Conservation (phyloP, 208 protist genomes). For the Leishmania martiniquensis region DNA sequence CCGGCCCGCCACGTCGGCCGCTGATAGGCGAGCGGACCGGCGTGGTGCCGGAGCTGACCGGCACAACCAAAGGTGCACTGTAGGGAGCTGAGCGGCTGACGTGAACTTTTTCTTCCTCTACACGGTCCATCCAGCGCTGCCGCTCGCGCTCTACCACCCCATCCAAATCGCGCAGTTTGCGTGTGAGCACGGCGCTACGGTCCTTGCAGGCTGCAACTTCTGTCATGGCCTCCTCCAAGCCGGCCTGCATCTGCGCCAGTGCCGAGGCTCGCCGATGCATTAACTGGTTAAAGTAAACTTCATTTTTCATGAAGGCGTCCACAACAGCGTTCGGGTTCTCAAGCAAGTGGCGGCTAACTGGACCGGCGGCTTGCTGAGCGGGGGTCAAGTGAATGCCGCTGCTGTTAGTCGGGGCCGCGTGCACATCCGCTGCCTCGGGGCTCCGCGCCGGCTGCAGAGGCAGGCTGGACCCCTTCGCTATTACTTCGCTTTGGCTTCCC, state of each 20-base stretch:
- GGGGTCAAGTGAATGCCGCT: constrained; percentile 11
- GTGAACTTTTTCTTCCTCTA: constrained; percentile 71
- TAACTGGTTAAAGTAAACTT: constrained; percentile 85
- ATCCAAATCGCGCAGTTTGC: constrained; percentile 73
- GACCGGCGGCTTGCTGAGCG: constrained; percentile 26
- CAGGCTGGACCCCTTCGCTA: constrained; percentile 9
- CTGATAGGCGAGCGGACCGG: constrained; percentile 22
- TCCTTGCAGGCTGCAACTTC: constrained; percentile 74
- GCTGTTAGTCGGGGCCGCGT: neutral
- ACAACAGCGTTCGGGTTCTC: constrained; percentile 63
- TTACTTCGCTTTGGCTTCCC: constrained; percentile 8
- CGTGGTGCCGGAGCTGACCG: constrained; percentile 24
- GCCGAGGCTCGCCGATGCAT: constrained; percentile 68
- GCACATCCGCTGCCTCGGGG: neutral
- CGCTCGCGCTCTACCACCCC: constrained; percentile 69
- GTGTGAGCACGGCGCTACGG: constrained; percentile 50
- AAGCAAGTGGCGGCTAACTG: constrained; percentile 38
- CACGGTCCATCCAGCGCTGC: constrained; percentile 59
- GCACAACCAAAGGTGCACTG: constrained; percentile 12
- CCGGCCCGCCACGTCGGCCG: constrained; percentile 12
- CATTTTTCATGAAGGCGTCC: constrained; percentile 85
- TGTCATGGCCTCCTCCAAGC: constrained; percentile 64
- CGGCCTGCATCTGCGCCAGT: constrained; percentile 56
- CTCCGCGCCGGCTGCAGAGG: constrained; percentile 12
- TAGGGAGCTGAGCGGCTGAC: constrained; percentile 39